Percentiles rank a stretch among this genome's conserved stretches.
Conservation (phyloP, 805 yeast genomes). For the Candida chauliodis region DNA sequence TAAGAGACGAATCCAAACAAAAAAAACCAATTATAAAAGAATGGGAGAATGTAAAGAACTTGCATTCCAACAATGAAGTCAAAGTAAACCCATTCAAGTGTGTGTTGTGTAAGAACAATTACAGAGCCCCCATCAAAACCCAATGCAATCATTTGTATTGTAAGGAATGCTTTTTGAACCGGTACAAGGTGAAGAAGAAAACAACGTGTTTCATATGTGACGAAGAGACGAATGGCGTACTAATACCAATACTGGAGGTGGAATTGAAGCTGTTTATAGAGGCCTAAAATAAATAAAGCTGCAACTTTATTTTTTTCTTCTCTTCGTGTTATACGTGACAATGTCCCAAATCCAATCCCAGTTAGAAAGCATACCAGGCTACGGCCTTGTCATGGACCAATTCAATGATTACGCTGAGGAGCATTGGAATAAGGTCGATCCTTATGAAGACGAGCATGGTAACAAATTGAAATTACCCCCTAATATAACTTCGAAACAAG, state of each 20-base stretch:
- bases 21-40: constrained; percentile 65
- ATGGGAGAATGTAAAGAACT: constrained; percentile 45
- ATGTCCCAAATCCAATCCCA: constrained; percentile 26
- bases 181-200: constrained; percentile 38
- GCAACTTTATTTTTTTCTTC: background rate
- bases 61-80: constrained; percentile 4
- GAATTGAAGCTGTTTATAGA: constrained; percentile 14
- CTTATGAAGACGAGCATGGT: constrained; percentile 60
- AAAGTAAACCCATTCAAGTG: constrained; percentile 54
- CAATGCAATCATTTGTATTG: constrained; percentile 65
- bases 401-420: constrained; percentile 69
- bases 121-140: constrained; percentile 54
- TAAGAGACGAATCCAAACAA: constrained; percentile 77
- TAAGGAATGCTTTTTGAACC: constrained; percentile 51
- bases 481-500: constrained; percentile 46
- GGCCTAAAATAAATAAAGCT: background rate
- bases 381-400: constrained; percentile 48
- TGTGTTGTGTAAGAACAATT: constrained; percentile 55
- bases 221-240: constrained; percentile 57
- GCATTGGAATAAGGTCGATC: constrained; percentile 61
- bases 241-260: constrained; percentile 47
- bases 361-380: constrained; percentile 53
- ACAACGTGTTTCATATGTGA: constrained; percentile 56
- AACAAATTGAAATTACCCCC: constrained; percentile 60
- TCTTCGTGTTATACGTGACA: background rate